Conservation (phyloP, 805 yeast genomes). For the Metschnikowia lochheadii region DNA sequence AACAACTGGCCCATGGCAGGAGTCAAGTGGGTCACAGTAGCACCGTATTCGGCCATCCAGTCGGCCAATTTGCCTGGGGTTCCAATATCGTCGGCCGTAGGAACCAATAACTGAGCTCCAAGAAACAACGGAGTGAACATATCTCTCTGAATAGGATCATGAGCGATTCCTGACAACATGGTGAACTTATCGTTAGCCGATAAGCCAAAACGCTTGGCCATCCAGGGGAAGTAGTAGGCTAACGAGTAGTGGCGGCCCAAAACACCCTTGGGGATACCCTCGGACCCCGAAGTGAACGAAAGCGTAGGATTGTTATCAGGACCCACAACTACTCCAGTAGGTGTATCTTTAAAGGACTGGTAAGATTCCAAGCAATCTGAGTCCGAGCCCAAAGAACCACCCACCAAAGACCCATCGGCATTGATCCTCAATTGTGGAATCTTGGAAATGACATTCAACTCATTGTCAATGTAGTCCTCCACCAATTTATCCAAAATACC, state of each 20-base stretch:
- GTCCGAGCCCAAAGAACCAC: constrained; percentile 42
- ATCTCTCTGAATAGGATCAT: constrained; percentile 98
- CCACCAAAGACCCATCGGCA: constrained; percentile 67
- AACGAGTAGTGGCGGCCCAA: constrained; percentile 95
- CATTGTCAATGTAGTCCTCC: constrained; percentile 67
- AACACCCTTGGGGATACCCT: constrained; percentile 98
- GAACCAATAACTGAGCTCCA: constrained; percentile 90
- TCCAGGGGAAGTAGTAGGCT: constrained; percentile 98
- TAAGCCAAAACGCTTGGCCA: constrained; percentile 80
- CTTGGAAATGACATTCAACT: constrained; percentile 66
- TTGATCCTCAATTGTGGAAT: constrained; percentile 75
- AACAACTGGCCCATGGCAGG: constrained; percentile 99
- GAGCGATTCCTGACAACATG: constrained; percentile 98
- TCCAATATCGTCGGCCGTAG: constrained; percentile 96
- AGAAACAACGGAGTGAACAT: constrained; percentile 96
- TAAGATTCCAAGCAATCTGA: constrained; percentile 50
- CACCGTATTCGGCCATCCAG: constrained; percentile 91
- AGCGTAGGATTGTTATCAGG: constrained; percentile 97
- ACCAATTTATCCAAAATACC: constrained; percentile 78
- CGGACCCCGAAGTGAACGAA: constrained; percentile 96
- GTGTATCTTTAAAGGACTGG: constrained; percentile 43
- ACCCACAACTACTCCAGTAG: constrained; percentile 90
- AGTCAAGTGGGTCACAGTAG: constrained; percentile 95
- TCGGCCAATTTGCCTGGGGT: constrained; percentile 97
- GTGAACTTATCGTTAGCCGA: constrained; percentile 84